Evolutionary conservation across 371 early-diverging fungal species (phyloP), one percentile per base, ranked within the genome.

Genomic region (Mucor irregularis): DNA sequence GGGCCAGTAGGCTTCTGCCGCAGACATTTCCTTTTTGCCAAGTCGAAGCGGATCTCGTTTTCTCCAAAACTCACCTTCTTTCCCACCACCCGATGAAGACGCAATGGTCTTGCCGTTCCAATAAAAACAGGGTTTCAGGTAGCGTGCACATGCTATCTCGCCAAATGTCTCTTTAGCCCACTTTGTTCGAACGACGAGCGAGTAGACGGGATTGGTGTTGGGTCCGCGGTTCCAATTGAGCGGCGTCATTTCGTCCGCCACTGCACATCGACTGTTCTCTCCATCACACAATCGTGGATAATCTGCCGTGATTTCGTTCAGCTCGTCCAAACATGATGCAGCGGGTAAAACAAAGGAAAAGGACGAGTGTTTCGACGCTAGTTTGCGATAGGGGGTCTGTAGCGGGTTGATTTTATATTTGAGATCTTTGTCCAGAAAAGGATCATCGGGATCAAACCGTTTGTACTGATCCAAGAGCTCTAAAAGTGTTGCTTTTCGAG

Each of bases 131-230:
- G 85, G 85, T 24, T 74, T 68, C 16, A 84, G 62, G 81, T 82
- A 87, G n/a, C 65, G 62, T 6, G 55, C 40, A 13, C 71, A 72
- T 9, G 67, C 68, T 4, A 44, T 59, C 5, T 46, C 30, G 1
- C 87, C 87, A 65, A 87, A 82, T 40, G 57, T 64, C 8, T 57
- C 53, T 10, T 55, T 58, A 2, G 84, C 85, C 74, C 83, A 87
- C 13, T 62, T 68, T 17, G 84, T 84, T 0, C 85, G 71, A 0
- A 84, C 83, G 0, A 87, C 82, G 0, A 87, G 66, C 0, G 83
- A 84, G 73, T 87, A 87, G 0, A 85, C 85, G 0, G 87, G 87
- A 49, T 83, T 78, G 10, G 85, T 87, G 50, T 85, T 85, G 6
- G 87, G 87, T 0, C 87, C 87, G 30, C 87, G 73, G 38, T 87